phyloP scores from a whole-genome alignment of 345 rosid genomes.

The Kandelia obovata region DNA sequence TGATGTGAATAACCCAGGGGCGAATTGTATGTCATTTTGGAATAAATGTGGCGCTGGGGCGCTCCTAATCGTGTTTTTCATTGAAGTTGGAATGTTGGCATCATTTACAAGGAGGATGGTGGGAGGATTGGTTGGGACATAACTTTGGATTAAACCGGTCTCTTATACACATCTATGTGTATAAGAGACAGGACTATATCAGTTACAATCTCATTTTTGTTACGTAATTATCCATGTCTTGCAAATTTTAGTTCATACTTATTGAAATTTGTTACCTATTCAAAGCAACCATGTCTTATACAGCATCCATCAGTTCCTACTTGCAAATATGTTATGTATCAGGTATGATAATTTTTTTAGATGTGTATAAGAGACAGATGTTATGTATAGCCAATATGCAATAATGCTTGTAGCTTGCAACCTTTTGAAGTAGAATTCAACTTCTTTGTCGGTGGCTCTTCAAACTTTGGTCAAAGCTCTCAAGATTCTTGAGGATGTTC shows the following conservation, averaged over 20 bases:
- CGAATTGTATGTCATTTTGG: constrained; percentile 5
- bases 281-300: too few species aligned
- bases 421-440: constrained; percentile 25
- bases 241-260: too few species aligned
- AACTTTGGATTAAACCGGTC: not conserved
- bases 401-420: constrained; percentile 7
- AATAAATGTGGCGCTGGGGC: constrained; percentile 1
- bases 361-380: too few species aligned
- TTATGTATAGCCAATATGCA: constrained; percentile 11
- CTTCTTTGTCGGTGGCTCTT: constrained; percentile 22
- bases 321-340: too few species aligned
- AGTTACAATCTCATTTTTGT: too few species aligned
- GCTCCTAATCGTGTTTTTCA: constrained; percentile 2
- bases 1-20: not conserved
- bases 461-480: constrained; percentile 27
- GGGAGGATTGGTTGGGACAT: not conserved
- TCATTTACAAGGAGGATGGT: not conserved
- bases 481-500: constrained; percentile 30
- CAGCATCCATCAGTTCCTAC: too few species aligned
- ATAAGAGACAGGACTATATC: too few species aligned
- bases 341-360: too few species aligned
- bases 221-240: too few species aligned
- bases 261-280: too few species aligned
- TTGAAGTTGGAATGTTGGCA: constrained; percentile 7
- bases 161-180: too few species aligned